Evolutionary conservation across 2,329 filamentous ascomycete genomes (phyloP).

Genomic region (Allantophomopsis lycopodina): DNA sequence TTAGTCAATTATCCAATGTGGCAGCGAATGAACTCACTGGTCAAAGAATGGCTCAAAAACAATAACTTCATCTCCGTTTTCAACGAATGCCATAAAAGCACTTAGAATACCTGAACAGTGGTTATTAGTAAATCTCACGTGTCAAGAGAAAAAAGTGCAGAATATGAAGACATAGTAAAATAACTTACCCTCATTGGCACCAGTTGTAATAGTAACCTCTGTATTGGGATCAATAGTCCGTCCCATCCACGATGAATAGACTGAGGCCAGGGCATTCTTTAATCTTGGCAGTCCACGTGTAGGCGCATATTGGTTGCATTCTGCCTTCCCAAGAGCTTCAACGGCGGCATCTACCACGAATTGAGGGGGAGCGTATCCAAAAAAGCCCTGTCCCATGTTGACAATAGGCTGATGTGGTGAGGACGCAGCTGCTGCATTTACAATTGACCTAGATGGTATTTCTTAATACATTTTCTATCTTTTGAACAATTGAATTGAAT

Average conservation of each 20-base stretch:
- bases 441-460: constrained; percentile 26
- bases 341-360: constrained; percentile 86
- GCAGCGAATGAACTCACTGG: constrained; percentile 38
- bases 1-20: constrained; percentile 38
- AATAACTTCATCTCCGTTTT: constrained; percentile 84
- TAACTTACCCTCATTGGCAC: constrained; percentile 53
- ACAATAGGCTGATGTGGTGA: constrained; percentile 44
- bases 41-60: constrained; percentile 96
- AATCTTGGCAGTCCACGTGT: constrained; percentile 81
- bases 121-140: neutral
- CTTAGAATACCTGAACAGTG: constrained; percentile 51
- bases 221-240: constrained; percentile 67
- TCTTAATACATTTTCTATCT: too few species aligned
- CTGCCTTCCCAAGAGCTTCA: constrained; percentile 69
- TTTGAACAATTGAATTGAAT: too few species aligned
- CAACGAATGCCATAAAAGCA: constrained; percentile 90
- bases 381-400: constrained; percentile 53
- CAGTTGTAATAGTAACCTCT: constrained; percentile 83
- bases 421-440: constrained; percentile 45
- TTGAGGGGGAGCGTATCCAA: constrained; percentile 79
- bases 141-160: neutral
- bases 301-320: constrained; percentile 94
- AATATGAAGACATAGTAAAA: neutral
- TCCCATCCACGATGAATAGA: constrained; percentile 78
- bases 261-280: constrained; percentile 78